Evolutionary conservation across 106 monocot genomes (phyloP), one percentile per base, ranked within the genome.

Genomic region (Allium fistulosum): DNA sequence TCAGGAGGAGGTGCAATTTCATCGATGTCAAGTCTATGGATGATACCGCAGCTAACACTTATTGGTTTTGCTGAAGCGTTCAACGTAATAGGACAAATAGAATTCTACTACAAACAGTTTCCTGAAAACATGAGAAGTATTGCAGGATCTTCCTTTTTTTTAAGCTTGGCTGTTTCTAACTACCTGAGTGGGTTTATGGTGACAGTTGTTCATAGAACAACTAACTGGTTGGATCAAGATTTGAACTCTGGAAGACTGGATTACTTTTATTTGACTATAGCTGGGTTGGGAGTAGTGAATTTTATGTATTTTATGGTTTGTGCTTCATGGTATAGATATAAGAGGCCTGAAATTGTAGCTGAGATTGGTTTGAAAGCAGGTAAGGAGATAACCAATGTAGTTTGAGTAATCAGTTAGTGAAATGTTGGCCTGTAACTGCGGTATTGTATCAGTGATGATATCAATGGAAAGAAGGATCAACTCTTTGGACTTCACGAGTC

Each of bases 121-220:
- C 88, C 88, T 6, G 88, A 89, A 65, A 81, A 89, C 70, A 89
- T 89, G 88, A 76, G 85, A 51, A 88, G 88, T 27, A 69, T 88
- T 2, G 88, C 76, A 0, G 79, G 81, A 6, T 60, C 88, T 37
- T 45, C 85, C 4, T 51, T 80, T 9, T 85, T 77, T 53, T 61
- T 26, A 0, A 73, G 72, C 7, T 2, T 79, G 10, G 79, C 85
- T 0, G 1, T 72, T 0, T 68, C 79, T 0, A 75, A 49, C 49
- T 89, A 89, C 49, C 6, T 78, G 16, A 82, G 82, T 37, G 71
- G 88, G 8, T 59, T 82, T 1, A 67, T 89, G 57, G 77, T 89
- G 17, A 69, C 71, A 0, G 50, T 78, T 2, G 77, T 84, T 48
- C 76, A 84, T 27, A 46, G 62, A 26, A 60, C 49, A 3, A 84